phyloP scores from a whole-genome alignment of 208 protist species.

The Crithidia brevicula region DNA sequence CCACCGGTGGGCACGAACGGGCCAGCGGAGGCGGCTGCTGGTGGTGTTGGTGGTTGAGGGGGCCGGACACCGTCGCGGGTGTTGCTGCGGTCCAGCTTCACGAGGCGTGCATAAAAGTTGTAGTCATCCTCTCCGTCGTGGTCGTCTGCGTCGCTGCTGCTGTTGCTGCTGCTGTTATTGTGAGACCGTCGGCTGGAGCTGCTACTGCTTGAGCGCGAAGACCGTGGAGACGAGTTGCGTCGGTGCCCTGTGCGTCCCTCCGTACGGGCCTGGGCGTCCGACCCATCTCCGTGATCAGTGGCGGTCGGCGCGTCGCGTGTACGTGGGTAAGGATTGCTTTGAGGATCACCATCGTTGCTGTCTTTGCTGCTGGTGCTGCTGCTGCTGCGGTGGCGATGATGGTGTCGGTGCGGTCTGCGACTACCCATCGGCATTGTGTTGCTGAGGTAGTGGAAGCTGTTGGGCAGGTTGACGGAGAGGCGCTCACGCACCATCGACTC shows the following conservation, averaged over 20 bases:
- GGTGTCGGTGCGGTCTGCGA: background rate
- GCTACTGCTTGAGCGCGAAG: slow-evolving; percentile 8
- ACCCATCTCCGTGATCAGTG: background rate
- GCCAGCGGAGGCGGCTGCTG: background rate
- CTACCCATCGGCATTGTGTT: slow-evolving; percentile 7
- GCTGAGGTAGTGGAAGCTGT: slow-evolving; percentile 20
- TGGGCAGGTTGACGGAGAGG: slow-evolving; percentile 26
- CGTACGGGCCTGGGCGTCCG: background rate
- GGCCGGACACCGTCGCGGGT: background rate
- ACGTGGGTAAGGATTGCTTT: no score
- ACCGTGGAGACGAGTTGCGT: background rate
- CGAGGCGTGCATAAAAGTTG: slow-evolving; percentile 20
- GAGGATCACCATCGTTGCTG: background rate
- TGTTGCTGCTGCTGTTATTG: background rate
- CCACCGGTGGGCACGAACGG: background rate
- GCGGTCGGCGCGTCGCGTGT: no score
- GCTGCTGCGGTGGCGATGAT: background rate
- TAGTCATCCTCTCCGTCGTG: background rate
- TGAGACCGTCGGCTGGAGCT: slow-evolving; percentile 5
- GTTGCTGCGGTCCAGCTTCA: slow-evolving; percentile 10
- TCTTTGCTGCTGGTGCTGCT: slow-evolving; percentile 18
- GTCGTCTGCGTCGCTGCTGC: background rate
- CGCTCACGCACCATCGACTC: slow-evolving; percentile 32
- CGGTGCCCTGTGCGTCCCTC: background rate
- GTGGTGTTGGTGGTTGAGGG: background rate